Percentiles rank a stretch among this genome's conserved stretches.
These are phyloP conservation scores for Neobulgaria alba DNA, from an alignment of 2,329 filamentous ascomycete species.

Conservation along the genomic window DNA sequence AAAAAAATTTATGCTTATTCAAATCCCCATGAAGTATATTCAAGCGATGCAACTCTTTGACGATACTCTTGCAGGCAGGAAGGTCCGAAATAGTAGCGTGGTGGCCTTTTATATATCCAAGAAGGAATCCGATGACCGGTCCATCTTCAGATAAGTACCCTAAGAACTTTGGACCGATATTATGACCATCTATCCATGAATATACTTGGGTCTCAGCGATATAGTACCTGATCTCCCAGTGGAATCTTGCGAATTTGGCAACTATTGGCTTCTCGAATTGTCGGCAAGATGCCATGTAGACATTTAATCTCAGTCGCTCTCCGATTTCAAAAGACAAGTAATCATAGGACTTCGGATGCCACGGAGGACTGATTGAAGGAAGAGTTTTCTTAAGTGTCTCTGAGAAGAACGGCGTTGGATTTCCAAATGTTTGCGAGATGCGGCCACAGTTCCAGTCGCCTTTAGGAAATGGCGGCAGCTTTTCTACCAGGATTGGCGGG, in stretches of 20 bases:
- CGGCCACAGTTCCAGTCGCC: constrained; percentile 35
- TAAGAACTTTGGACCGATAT: constrained; percentile 26
- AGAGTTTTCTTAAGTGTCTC: constrained; percentile 21
- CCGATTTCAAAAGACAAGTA: constrained; percentile 28
- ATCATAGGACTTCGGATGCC: constrained; percentile 30
- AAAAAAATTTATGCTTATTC: constrained; percentile 32
- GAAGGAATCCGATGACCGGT: constrained; percentile 28
- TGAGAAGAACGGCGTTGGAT: constrained; percentile 23
- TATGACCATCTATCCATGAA: constrained; percentile 17
- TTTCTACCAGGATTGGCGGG: constrained; percentile 26
- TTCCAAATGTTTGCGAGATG: constrained; percentile 24
- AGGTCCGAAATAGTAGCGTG: constrained; percentile 27
- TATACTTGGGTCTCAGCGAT: constrained; percentile 15
- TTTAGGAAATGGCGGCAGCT: constrained; percentile 31
- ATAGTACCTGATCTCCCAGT: constrained; percentile 5
- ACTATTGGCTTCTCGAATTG: constrained; percentile 13
- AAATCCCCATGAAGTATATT: constrained; percentile 32
- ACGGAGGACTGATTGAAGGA: constrained; percentile 27
- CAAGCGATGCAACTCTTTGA: constrained; percentile 30
- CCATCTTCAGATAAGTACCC: constrained; percentile 28
- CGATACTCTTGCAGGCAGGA: constrained; percentile 19
- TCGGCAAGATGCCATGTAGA: constrained; percentile 12
- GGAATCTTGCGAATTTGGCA: constrained; percentile 16
- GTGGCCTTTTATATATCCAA: constrained; percentile 25
- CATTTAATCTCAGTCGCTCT: constrained; percentile 8